These are phyloP conservation scores for Chlorella sp. DNA, from an alignment of 139 green algal genomes.

Conservation along the genomic window DNA sequence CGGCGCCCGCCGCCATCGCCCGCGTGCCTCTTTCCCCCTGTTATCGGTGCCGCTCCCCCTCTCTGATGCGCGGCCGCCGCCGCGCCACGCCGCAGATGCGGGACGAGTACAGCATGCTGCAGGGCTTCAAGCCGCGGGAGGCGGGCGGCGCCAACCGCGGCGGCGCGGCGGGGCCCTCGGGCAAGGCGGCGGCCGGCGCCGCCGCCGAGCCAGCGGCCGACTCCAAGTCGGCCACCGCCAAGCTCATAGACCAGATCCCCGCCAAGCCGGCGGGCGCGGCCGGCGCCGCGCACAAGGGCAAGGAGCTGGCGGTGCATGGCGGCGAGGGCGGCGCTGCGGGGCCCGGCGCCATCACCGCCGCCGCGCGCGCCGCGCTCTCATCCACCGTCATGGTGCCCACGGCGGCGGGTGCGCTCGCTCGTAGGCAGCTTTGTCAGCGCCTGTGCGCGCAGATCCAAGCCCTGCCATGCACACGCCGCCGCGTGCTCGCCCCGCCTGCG, in stretches of 20 bases:
- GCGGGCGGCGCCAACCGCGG: not conserved
- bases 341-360: constrained; percentile 21
- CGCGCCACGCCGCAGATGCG: too few relatives aligned
- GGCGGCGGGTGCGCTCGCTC: too few relatives aligned
- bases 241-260: constrained; percentile 74
- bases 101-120: constrained; percentile 56
- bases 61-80: too few relatives aligned
- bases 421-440: too few relatives aligned
- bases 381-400: constrained; percentile 47
- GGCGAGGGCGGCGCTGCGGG: not conserved
- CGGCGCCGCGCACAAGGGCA: not conserved
- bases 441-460: too few relatives aligned
- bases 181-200: not conserved
- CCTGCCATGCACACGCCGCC: too few relatives aligned
- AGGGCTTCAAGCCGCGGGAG: constrained; percentile 45
- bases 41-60: too few relatives aligned
- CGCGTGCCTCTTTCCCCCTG: too few relatives aligned
- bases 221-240: constrained; percentile 52
- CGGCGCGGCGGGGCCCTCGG: constrained; percentile 7
- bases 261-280: constrained; percentile 9
- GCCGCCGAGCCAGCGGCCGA: constrained; percentile 7
- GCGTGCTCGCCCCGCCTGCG: too few relatives aligned
- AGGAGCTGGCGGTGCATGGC: constrained; percentile 31
- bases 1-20: too few relatives aligned
- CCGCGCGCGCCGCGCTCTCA: constrained; percentile 29